Conservation (phyloP, 495 filamentous ascomycete species). For the Cryomyces antarcticus region DNA sequence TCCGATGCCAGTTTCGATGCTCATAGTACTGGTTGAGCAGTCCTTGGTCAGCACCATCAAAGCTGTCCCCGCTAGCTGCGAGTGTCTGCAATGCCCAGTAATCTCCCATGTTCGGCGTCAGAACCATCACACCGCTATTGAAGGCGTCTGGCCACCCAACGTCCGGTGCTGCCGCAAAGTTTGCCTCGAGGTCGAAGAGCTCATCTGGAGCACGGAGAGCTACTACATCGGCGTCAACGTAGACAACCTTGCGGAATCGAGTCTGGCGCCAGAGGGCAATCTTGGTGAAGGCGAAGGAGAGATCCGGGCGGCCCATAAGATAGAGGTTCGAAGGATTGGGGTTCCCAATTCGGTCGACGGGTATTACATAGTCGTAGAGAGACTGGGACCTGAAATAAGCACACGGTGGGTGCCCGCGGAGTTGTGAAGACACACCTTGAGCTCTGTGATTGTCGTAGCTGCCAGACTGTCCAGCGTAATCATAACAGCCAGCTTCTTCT, state of each 20-base stretch:
- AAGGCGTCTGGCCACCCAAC: conserved; percentile 97
- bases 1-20: conserved; percentile 51
- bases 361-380: conserved; percentile 75
- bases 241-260: conserved; percentile 78
- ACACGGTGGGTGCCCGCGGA: neutral
- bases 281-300: conserved; percentile 87
- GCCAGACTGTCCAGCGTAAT: conserved; percentile 60
- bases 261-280: conserved; percentile 83
- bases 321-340: conserved; percentile 60
- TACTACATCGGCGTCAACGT: conserved; percentile 81
- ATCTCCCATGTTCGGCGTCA: conserved; percentile 70
- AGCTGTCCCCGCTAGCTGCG: conserved; percentile 71
- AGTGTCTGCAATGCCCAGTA: conserved; percentile 69
- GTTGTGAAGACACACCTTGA: conserved; percentile 35
- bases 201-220: conserved; percentile 78
- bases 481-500: conserved; percentile 66
- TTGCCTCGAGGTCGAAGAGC: conserved; percentile 53
- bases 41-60: conserved; percentile 94
- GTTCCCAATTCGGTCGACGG: conserved; percentile 60
- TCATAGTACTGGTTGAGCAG: conserved; percentile 85
- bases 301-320: conserved; percentile 78
- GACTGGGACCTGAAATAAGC: conserved; percentile 26
- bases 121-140: conserved; percentile 87
- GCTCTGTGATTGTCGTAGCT: conserved; percentile 48
- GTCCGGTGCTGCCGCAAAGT: conserved; percentile 83